Percentiles rank a stretch among this genome's conserved stretches.
Conservation (phyloP, 78 protist genomes). For the Pelomyxa schiedti region DNA sequence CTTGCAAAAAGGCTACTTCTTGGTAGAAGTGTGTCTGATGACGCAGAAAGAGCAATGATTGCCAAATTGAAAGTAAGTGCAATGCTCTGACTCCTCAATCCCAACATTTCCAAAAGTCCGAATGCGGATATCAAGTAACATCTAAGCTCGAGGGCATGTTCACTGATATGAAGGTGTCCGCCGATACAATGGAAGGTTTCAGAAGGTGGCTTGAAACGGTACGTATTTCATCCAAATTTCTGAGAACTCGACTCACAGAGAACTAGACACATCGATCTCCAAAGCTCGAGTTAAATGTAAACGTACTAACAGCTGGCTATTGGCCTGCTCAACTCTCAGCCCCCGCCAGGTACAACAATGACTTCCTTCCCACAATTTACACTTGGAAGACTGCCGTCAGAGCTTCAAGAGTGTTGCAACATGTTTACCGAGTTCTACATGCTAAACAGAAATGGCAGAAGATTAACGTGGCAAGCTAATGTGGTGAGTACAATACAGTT, state of each 20-base stretch:
- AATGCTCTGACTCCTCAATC: background rate
- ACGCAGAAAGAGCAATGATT: conserved; percentile 74
- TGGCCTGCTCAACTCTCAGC: conserved; percentile 70
- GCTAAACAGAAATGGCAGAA: conserved; percentile 65
- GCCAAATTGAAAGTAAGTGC: conserved; percentile 52
- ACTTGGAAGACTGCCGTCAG: conserved; percentile 3
- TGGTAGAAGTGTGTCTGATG: conserved; percentile 56
- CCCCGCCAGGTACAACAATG: background rate
- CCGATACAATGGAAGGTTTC: conserved; percentile 59
- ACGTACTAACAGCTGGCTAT: conserved; percentile 81
- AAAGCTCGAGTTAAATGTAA: conserved; percentile 49
- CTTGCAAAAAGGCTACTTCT: conserved; percentile 81
- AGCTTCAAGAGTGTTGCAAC: conserved; percentile 31
- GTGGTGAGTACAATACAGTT: conserved; percentile 17
- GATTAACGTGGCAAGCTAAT: conserved; percentile 71
- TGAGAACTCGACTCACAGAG: too few species aligned
- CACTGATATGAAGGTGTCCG: conserved; percentile 74
- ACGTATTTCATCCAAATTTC: background rate
- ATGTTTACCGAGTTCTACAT: conserved; percentile 64
- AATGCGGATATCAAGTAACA: conserved; percentile 86
- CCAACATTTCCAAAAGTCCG: conserved; percentile 25
- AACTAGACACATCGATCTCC: too few species aligned
- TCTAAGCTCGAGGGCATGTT: conserved; percentile 91
- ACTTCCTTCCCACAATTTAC: background rate
- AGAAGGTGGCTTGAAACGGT: background rate